Conservation (phyloP, 495 filamentous ascomycete genomes). For the Hyaloscypha hepaticicola region DNA sequence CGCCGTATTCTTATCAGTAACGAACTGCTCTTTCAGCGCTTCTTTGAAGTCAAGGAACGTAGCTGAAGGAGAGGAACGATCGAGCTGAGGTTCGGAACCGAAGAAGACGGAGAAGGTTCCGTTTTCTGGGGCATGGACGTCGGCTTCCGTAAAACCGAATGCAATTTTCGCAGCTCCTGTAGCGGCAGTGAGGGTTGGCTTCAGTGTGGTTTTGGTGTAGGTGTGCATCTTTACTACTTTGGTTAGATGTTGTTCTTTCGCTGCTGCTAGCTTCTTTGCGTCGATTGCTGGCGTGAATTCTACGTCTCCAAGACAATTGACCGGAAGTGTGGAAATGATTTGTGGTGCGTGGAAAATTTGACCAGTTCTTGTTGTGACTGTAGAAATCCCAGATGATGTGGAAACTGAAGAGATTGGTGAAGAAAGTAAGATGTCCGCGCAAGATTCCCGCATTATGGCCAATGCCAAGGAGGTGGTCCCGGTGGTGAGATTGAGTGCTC, state of each 20-base stretch:
- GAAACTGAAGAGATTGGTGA: no score
- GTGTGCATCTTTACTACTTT: conserved; percentile 1
- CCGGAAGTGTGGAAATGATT: no score
- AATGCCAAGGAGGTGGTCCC: no score
- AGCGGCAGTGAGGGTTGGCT: background rate
- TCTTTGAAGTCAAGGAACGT: conserved; percentile 4
- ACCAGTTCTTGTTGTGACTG: no score
- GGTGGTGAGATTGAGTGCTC: no score
- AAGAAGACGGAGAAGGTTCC: conserved; percentile 9
- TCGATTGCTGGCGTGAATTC: no score
- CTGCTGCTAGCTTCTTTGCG: conserved; percentile 4
- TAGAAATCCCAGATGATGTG: no score
- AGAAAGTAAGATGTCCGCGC: no score
- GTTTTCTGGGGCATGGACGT: background rate
- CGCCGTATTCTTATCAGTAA: background rate
- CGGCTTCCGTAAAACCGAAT: conserved; percentile 3
- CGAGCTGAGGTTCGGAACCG: conserved; percentile 3
- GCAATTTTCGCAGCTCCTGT: background rate
- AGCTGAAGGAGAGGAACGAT: background rate
- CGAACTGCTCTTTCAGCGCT: background rate
- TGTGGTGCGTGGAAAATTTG: no score
- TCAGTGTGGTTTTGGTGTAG: background rate
- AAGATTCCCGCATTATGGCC: no score
- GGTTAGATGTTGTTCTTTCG: conserved; percentile 2
- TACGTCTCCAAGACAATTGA: no score